Evolutionary conservation across 2,329 filamentous ascomycete genomes (phyloP).

Genomic region (Ophiostoma quercus): DNA sequence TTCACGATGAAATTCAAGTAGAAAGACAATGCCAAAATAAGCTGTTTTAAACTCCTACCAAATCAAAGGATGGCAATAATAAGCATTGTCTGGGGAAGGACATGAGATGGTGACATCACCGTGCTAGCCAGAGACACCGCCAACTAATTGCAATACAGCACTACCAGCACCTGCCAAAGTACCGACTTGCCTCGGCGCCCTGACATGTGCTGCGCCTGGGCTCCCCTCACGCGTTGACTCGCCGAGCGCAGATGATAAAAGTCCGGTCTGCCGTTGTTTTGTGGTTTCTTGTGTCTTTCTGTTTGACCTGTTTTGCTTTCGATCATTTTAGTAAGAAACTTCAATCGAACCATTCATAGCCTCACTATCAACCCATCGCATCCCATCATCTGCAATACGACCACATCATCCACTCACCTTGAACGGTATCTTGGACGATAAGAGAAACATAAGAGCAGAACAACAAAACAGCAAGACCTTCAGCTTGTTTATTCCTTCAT

Average conservation of each 20-base stretch:
- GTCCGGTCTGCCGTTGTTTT: neutral
- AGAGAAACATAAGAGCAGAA: neutral
- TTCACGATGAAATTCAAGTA: too few species aligned
- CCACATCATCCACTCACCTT: too few species aligned
- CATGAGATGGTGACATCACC: neutral
- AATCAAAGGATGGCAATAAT: neutral
- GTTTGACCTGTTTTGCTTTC: neutral
- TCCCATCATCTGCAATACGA: neutral
- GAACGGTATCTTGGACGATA: neutral
- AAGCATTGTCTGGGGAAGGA: neutral
- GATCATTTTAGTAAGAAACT: too few species aligned
- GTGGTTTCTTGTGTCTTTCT: too few species aligned
- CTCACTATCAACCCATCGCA: neutral
- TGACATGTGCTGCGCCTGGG: neutral
- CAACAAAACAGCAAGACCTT: neutral
- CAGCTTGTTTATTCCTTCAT: neutral
- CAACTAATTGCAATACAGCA: too few species aligned
- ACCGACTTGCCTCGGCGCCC: slow-evolving; percentile 8
- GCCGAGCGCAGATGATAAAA: neutral
- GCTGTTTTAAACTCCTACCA: neutral
- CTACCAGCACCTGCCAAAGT: neutral
- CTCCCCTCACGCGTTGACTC: neutral
- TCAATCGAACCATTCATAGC: neutral
- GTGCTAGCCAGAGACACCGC: too few species aligned
- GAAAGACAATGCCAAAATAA: too few species aligned